Base-by-base conservation (phyloP, 2,329 filamentous ascomycete genomes). In the Podosphaera xanthii region DNA sequence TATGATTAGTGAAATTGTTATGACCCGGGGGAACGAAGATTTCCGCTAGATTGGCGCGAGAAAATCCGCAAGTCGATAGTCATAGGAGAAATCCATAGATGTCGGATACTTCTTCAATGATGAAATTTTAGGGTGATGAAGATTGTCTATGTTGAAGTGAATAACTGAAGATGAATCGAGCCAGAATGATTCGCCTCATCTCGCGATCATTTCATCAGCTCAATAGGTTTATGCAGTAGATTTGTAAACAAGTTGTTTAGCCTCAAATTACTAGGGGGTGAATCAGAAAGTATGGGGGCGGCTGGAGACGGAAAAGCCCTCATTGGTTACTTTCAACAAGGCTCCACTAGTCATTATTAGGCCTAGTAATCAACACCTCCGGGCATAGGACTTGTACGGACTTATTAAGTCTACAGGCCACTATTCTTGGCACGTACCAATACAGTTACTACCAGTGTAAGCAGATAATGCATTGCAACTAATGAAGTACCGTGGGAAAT, bases 11-110 rank as follows among this genome's bases (percentile, higher is more conserved):
- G 2, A 31, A 42, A 42, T 10, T 44, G 38, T 35, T 12, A n/a
- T 22, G 38, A 33, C 44, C 38, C 22, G 35, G n/a, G n/a, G 36
- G 8, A 3, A 44, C 10, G 40, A 44, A 14, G 40, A 44, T 72
- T 70, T 70, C 73, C 73, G 76, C 79, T 78, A 82, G 72, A 78
- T 77, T 70, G 73, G 73, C 72, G 74, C 74, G 72, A 74, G 72
- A 68, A 72, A 71, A 55, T 67, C 62, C 63, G 63, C 65, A 66
- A 64, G 66, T 62, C 62, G 63, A 60, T 56, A 58, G 56, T 61
- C 58, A 59, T 60, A 50, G 62, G 63, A 62, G 61, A 61, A 59
- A 68, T 67, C 67, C 67, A 68, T 67, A 63, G 61, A 58, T 46
- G 42, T 57, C 6, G 22, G 40, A 44, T 44, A 44, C 40, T 44